phyloP scores from a whole-genome alignment of 2,329 filamentous ascomycete species.

The Aspergillus melleus region DNA sequence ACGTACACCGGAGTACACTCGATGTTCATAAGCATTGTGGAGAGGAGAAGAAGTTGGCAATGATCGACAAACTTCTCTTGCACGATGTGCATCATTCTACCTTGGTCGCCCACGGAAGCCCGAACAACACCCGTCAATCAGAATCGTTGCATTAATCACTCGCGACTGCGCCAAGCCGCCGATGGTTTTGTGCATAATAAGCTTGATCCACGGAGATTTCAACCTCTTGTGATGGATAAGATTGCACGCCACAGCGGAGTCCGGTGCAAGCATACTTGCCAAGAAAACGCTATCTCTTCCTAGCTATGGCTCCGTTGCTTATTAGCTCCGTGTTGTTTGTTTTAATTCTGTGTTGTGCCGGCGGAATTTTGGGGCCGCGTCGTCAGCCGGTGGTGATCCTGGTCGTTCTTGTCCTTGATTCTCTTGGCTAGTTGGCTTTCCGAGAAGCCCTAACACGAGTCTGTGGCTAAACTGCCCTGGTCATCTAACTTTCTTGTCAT shows the following conservation, averaged over 20 bases:
- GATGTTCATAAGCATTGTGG: not conserved
- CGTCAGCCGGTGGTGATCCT: conserved; percentile 9
- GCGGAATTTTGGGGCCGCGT: not conserved
- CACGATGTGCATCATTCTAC: not conserved
- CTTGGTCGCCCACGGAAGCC: not conserved
- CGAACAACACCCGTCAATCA: not conserved
- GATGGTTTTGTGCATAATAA: conserved; percentile 8
- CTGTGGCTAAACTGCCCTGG: not conserved
- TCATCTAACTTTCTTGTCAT: not conserved
- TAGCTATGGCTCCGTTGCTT: not conserved
- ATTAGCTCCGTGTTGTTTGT: not conserved
- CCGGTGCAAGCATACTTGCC: not conserved
- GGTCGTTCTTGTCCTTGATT: not conserved
- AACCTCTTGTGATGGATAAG: not conserved
- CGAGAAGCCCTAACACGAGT: not conserved
- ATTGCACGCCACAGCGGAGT: conserved; percentile 4
- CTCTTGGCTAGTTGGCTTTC: not conserved
- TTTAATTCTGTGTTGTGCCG: not conserved
- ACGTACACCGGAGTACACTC: not conserved
- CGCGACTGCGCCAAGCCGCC: conserved; percentile 7
- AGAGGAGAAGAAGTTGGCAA: not conserved
- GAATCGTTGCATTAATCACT: not conserved
- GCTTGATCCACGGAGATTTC: conserved; percentile 4
- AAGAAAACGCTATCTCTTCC: not conserved
- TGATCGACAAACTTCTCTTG: not conserved